phyloP scores from a whole-genome alignment of 805 yeast genomes.

The Pichia ethanolica region DNA sequence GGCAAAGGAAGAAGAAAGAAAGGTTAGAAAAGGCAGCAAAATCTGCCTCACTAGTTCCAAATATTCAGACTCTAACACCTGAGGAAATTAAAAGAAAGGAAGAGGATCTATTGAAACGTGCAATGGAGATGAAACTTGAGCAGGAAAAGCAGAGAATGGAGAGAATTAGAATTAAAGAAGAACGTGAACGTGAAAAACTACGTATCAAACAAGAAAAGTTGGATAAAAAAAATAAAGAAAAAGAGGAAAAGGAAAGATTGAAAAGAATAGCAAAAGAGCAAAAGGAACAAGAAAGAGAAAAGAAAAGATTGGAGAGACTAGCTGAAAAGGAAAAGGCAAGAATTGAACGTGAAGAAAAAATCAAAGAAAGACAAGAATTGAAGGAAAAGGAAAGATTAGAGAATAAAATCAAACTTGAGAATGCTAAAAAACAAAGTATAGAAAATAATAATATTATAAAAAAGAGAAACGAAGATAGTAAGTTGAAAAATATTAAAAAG shows the following conservation, averaged over 20 bases:
- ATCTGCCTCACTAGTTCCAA: background rate
- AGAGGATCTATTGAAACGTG: slow-evolving; percentile 10
- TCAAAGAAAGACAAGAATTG: slow-evolving; percentile 10
- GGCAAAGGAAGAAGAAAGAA: background rate
- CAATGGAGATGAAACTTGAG: slow-evolving; percentile 11
- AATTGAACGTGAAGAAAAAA: slow-evolving; percentile 17
- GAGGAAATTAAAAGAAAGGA: slow-evolving; percentile 11
- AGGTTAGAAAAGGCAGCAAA: background rate
- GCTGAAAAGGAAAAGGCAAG: slow-evolving; percentile 19
- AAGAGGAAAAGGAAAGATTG: slow-evolving; percentile 16
- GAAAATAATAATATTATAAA: too few relatives aligned
- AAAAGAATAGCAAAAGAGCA: slow-evolving; percentile 18
- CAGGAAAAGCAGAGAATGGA: slow-evolving; percentile 14
- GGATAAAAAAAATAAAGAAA: slow-evolving; percentile 17
- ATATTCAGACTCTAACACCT: background rate
- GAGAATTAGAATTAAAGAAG: slow-evolving; percentile 16
- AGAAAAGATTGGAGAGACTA: slow-evolving; percentile 16
- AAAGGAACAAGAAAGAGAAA: slow-evolving; percentile 19
- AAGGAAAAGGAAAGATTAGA: slow-evolving; percentile 7
- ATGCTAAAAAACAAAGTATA: slow-evolving; percentile 6
- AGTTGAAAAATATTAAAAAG: too few relatives aligned
- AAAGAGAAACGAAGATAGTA: too few relatives aligned
- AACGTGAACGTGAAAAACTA: slow-evolving; percentile 16
- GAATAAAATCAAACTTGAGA: background rate
- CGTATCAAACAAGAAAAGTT: slow-evolving; percentile 15